Conservation (phyloP, 192 early-diverging fungal genomes). For the Rhizoclosmatium sp. region DNA sequence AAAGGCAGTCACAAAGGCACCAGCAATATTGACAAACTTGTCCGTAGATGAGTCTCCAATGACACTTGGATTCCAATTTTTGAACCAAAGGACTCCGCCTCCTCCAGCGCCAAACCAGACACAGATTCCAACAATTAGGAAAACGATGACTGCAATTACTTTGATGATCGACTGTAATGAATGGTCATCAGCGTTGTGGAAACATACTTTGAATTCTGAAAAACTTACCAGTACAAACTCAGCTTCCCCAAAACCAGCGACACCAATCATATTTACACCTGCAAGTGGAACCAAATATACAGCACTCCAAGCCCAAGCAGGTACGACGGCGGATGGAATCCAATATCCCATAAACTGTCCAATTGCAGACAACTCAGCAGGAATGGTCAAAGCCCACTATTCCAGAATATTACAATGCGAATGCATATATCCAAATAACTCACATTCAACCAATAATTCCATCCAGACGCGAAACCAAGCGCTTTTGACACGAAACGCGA, state of each 20-base stretch:
- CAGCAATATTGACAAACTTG: conserved; percentile 65
- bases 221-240: conserved; percentile 27
- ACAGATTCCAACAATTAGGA: conserved; percentile 78
- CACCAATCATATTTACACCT: conserved; percentile 47
- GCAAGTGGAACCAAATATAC: conserved; percentile 66
- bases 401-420: neutral
- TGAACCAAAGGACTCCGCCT: conserved; percentile 21
- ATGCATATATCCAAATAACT: neutral
- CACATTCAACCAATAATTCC: conserved; percentile 46
- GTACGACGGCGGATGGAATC: conserved; percentile 49
- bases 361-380: conserved; percentile 78
- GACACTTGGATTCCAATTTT: conserved; percentile 29
- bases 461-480: conserved; percentile 58
- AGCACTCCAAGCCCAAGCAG: conserved; percentile 52
- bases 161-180: conserved; percentile 74
- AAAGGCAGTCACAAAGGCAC: conserved; percentile 77
- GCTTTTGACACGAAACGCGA: conserved; percentile 79
- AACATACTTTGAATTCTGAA: neutral
- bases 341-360: conserved; percentile 78
- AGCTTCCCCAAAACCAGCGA: conserved; percentile 34
- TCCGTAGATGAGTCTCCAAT: conserved; percentile 3
- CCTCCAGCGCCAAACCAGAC: conserved; percentile 72
- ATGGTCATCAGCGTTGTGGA: no score
- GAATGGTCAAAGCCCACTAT: conserved; percentile 44
- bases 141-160: conserved; percentile 80